Evolutionary conservation across 2,329 filamentous ascomycete species (phyloP), one percentile per base, ranked within the genome.

Genomic region (Ascochyta rabiei): DNA sequence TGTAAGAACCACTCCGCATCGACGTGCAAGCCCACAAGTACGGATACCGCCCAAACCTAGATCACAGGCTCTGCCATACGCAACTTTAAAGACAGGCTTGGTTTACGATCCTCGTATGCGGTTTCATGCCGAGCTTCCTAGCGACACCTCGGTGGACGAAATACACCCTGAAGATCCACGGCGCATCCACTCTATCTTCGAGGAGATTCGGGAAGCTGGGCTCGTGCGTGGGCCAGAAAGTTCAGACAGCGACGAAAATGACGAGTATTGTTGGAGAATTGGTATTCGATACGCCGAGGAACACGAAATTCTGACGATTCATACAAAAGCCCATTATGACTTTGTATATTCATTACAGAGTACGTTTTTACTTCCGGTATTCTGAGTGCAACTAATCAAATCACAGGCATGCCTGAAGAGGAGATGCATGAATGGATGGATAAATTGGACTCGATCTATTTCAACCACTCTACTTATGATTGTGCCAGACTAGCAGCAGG

Each of bases 141-240:
- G 79, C 16, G 56, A 66, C 26, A 63, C 62, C 48, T 59, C 67
- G 0, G 82, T 83, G 1, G 84, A 87, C 42, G 89, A 93, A 19
- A 88, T 96, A 19, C 95, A 99, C 69, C 95, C 95, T 0, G 95
- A 99, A 75, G 95, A 99, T 67, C 95, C 95, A 1, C 83, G 91
- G 24, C 87, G 95, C 13, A 97, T 99, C 56, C 90, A 93, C 66
- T 89, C 90, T 67, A 99, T 99, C 63, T 96, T 95, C 82, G 89
- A 90, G 64, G 90, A 90, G 34, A 89, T 99, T 64, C 91, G 89
- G 71, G 84, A 88, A 63, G 89, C 88, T 34, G 93, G 91, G 0
- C 82, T 98, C 2, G 86, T 96, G 7, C 92, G 83, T 63, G 79
- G 81, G 48, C 79, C 82, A 0, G 83, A 87, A 30, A 77, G 79